phyloP scores from a whole-genome alignment of 129 eudicot species.

The sunflower (Helianthus annuus) region DNA sequence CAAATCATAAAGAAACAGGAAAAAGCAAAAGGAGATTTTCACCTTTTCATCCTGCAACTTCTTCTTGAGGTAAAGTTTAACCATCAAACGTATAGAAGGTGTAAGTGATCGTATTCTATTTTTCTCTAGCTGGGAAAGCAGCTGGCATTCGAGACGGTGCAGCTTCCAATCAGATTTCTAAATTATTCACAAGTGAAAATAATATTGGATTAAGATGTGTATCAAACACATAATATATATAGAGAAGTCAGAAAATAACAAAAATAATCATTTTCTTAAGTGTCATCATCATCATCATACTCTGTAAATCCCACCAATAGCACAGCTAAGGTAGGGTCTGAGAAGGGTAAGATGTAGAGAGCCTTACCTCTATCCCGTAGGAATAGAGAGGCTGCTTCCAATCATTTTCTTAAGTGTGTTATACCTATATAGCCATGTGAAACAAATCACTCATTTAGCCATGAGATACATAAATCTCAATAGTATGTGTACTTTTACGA shows the following conservation, averaged over 20 bases:
- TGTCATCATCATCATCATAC: no score
- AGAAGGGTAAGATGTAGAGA: no score
- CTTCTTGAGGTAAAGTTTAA: conserved; percentile 62
- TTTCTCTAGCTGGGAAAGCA: conserved; percentile 65
- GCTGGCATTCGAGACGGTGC: conserved; percentile 76
- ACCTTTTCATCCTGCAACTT: conserved; percentile 84
- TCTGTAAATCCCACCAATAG: no score
- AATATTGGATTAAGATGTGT: conserved; percentile 7
- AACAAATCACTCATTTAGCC: conserved; percentile 1
- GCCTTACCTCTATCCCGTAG: no score
- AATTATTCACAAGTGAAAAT: conserved; percentile 18
- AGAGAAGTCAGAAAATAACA: not conserved
- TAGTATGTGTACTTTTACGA: not conserved
- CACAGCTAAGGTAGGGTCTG: no score
- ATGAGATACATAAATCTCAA: not conserved
- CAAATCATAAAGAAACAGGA: not conserved
- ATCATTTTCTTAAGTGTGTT: not conserved
- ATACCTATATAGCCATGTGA: not conserved
- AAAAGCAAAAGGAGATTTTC: conserved; percentile 6
- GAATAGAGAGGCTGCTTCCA: no score
- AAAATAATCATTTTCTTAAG: not conserved
- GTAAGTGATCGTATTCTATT: conserved; percentile 68
- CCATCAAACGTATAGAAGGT: conserved; percentile 84
- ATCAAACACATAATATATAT: not conserved
- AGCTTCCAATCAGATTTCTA: conserved; percentile 94